Evolutionary conservation across 2,329 filamentous ascomycete genomes (phyloP).

Genomic region (Trichoderma semiorbis): DNA sequence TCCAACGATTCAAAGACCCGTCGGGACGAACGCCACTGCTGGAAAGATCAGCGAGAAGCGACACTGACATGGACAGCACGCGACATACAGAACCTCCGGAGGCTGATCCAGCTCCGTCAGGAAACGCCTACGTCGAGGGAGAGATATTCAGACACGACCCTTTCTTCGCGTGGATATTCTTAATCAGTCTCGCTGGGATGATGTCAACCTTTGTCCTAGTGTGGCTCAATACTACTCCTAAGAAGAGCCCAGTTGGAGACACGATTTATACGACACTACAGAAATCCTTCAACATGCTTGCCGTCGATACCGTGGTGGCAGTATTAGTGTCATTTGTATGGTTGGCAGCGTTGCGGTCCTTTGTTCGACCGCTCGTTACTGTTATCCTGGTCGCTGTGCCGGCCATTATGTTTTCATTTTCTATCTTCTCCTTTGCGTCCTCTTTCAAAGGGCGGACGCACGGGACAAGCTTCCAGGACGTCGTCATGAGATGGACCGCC

Average conservation of each 20-base stretch:
- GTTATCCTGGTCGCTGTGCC: slow-evolving; percentile 81
- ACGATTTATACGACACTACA: slow-evolving; percentile 90
- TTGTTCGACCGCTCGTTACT: slow-evolving; percentile 79
- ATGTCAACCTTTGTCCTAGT: slow-evolving; percentile 87
- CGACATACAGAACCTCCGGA: slow-evolving; percentile 38
- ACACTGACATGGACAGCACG: slow-evolving; percentile 45
- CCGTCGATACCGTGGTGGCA: slow-evolving; percentile 87
- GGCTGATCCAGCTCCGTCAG: slow-evolving; percentile 34
- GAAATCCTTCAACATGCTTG: slow-evolving; percentile 83
- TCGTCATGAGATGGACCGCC: slow-evolving; percentile 82
- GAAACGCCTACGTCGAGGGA: slow-evolving; percentile 55
- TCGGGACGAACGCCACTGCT: slow-evolving; percentile 39
- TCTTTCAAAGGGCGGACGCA: slow-evolving; percentile 77
- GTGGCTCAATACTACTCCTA: slow-evolving; percentile 78
- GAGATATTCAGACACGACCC: slow-evolving; percentile 79
- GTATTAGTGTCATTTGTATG: slow-evolving; percentile 84
- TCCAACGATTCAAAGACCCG: slow-evolving; percentile 54
- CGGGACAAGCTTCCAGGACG: slow-evolving; percentile 79
- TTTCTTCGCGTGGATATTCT: slow-evolving; percentile 87
- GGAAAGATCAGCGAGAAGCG: slow-evolving; percentile 41
- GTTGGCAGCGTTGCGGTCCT: slow-evolving; percentile 83
- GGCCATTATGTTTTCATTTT: slow-evolving; percentile 81
- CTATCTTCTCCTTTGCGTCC: slow-evolving; percentile 83
- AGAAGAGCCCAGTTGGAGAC: slow-evolving; percentile 75
- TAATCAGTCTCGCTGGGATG: slow-evolving; percentile 79